Evolutionary conservation across 257 asterid species (phyloP).

Genomic region (Nicotiana undulata): DNA sequence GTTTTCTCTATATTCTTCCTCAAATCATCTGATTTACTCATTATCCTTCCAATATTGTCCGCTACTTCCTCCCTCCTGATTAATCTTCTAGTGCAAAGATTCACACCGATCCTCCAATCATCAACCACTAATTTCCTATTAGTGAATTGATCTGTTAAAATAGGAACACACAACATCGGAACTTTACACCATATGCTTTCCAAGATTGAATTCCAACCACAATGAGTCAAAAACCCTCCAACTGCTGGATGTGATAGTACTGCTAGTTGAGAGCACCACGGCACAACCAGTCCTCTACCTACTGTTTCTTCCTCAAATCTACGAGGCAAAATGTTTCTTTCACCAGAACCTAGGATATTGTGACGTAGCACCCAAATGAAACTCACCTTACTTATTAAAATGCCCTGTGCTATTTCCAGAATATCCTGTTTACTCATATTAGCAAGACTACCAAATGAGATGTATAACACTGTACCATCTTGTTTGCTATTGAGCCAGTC

Average conservation of each 20-base stretch:
- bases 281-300: constrained; percentile 15
- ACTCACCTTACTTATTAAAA: constrained; percentile 7
- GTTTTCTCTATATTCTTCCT: constrained; percentile 1
- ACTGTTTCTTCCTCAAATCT: constrained; percentile 3
- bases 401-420: constrained; percentile 21
- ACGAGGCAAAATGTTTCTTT: constrained; percentile 2
- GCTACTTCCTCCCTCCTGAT: not conserved
- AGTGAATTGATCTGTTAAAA: constrained; percentile 6
- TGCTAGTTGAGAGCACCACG: constrained; percentile 14
- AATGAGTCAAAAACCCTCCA: constrained; percentile 6
- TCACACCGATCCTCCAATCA: constrained; percentile 10
- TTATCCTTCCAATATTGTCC: constrained; percentile 4
- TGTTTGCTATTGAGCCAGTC: constrained; percentile 15
- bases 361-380: constrained; percentile 22
- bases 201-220: constrained; percentile 13
- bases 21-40: not conserved
- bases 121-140: constrained; percentile 9
- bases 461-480: constrained; percentile 17
- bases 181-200: constrained; percentile 9
- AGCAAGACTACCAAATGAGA: constrained; percentile 22
- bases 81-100: not conserved
- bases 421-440: not conserved
- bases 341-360: constrained; percentile 7
- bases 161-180: constrained; percentile 12
- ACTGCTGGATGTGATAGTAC: constrained; percentile 20